A percentile compares a stretch with the other conserved stretches of the same genome.
These are phyloP conservation scores for Tricholoma hemisulphureum DNA, from an alignment of 768 basidiomycete species.

Conservation along the genomic window DNA sequence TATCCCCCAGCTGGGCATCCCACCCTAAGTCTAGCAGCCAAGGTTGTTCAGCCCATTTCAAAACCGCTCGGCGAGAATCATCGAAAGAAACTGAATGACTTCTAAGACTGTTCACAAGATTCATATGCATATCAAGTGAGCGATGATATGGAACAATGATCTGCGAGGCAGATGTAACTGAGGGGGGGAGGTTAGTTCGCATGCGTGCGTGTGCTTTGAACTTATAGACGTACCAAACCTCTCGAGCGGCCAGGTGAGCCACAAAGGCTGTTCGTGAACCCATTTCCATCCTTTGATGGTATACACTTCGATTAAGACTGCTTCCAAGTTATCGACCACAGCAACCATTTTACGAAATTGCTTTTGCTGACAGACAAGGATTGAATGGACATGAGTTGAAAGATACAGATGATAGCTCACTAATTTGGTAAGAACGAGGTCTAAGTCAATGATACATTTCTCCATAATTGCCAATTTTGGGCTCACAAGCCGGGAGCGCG, in stretches of 20 bases:
- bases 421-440: conserved; percentile 58
- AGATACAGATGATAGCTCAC: conserved; percentile 37
- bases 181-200: not conserved
- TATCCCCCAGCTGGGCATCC: conserved; percentile 73
- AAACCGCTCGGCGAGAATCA: conserved; percentile 58
- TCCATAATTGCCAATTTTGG: conserved; percentile 73
- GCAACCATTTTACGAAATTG: conserved; percentile 65
- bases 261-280: conserved; percentile 70
- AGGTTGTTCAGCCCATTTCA: conserved; percentile 69
- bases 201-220: not conserved
- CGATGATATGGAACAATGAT: conserved; percentile 67
- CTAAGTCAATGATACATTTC: conserved; percentile 55
- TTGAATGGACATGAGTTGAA: not conserved
- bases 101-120: conserved; percentile 56
- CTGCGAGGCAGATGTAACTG: conserved; percentile 55
- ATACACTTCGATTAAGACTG: conserved; percentile 63
- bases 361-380: conserved; percentile 49
- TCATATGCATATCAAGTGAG: conserved; percentile 54
- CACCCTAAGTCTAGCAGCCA: conserved; percentile 67
- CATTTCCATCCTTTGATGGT: conserved; percentile 71
- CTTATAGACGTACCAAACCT: conserved; percentile 56
- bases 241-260: conserved; percentile 80
- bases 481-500: conserved; percentile 56
- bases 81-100: conserved; percentile 71
- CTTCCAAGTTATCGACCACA: conserved; percentile 64